Percentiles rank a stretch among this genome's conserved stretches.
phyloP scores from a whole-genome alignment of 441 rosid genomes.

The Populus hybrid region DNA sequence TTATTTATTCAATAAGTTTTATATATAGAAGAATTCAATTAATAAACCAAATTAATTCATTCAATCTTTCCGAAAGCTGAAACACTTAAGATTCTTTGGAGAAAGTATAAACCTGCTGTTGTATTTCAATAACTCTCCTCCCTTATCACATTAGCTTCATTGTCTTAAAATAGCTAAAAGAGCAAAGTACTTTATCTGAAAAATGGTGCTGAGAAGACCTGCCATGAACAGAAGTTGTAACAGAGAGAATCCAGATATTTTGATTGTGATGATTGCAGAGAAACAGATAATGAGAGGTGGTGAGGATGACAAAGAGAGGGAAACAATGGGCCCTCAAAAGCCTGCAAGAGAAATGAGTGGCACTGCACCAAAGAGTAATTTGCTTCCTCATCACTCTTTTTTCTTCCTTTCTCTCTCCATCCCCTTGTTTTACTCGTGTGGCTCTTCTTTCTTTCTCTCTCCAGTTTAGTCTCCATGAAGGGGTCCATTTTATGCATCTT shows the following conservation, averaged over 20 bases:
- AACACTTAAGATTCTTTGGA: constrained; percentile 20
- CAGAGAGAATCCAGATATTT: constrained; percentile 64
- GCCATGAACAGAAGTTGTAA: constrained; percentile 52
- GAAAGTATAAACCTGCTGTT: constrained; percentile 26
- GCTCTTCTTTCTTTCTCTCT: constrained; percentile 12
- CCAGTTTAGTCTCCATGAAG: constrained; percentile 13
- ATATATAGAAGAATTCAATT: no score
- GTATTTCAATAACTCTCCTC: constrained; percentile 21
- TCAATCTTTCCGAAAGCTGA: no score
- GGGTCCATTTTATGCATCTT: constrained; percentile 50
- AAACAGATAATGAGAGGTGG: constrained; percentile 35
- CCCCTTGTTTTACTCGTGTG: constrained; percentile 23
- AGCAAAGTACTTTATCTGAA: constrained; percentile 25
- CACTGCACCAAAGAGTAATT: constrained; percentile 38
- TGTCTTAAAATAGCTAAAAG: constrained; percentile 33
- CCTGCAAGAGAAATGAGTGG: constrained; percentile 82
- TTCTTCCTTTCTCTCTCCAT: constrained; percentile 25
- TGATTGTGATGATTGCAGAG: constrained; percentile 55
- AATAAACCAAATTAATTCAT: no score
- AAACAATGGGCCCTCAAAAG: constrained; percentile 58
- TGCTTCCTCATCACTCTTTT: constrained; percentile 17
- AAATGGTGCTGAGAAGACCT: constrained; percentile 33
- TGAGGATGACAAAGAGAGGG: constrained; percentile 29
- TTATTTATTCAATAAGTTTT: neutral
- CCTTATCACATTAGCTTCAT: constrained; percentile 28